These are phyloP conservation scores for Cadophora luteo-olivacea DNA, from an alignment of 2,329 filamentous ascomycete genomes.

Conservation along the genomic window DNA sequence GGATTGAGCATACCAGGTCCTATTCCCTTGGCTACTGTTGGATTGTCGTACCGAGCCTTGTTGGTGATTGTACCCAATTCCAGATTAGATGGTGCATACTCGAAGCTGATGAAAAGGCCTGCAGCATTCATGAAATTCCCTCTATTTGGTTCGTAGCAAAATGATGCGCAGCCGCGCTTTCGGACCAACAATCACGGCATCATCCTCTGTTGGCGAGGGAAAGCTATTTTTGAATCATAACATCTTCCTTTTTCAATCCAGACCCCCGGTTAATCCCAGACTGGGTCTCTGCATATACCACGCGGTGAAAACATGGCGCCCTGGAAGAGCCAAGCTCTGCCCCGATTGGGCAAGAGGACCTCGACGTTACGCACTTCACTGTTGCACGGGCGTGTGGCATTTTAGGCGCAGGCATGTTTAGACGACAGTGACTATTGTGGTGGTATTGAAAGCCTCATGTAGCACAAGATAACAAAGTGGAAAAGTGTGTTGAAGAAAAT, in stretches of 20 bases:
- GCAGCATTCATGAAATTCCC: too few species aligned
- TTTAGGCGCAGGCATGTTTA: neutral
- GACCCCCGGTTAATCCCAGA: neutral
- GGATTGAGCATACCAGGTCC: too few species aligned
- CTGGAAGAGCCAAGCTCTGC: neutral
- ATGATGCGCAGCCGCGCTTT: neutral
- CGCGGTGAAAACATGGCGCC: constrained; percentile 1
- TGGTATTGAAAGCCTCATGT: neutral
- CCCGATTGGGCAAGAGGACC: neutral
- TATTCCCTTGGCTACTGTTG: too few species aligned
- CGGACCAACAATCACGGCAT: neutral
- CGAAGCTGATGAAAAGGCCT: too few species aligned
- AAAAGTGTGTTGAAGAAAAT: neutral
- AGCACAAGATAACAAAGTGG: too few species aligned
- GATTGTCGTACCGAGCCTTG: too few species aligned
- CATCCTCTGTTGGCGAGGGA: neutral
- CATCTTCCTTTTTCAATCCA: neutral
- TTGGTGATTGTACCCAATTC: too few species aligned
- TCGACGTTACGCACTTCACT: constrained; percentile 5
- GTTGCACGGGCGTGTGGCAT: neutral
- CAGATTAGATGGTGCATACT: too few species aligned
- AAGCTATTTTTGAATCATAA: neutral
- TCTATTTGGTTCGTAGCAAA: neutral
- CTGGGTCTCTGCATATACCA: neutral
- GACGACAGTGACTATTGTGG: neutral